Base-by-base conservation (phyloP, 495 filamentous ascomycete genomes). In the Tuber melanosporum region DNA sequence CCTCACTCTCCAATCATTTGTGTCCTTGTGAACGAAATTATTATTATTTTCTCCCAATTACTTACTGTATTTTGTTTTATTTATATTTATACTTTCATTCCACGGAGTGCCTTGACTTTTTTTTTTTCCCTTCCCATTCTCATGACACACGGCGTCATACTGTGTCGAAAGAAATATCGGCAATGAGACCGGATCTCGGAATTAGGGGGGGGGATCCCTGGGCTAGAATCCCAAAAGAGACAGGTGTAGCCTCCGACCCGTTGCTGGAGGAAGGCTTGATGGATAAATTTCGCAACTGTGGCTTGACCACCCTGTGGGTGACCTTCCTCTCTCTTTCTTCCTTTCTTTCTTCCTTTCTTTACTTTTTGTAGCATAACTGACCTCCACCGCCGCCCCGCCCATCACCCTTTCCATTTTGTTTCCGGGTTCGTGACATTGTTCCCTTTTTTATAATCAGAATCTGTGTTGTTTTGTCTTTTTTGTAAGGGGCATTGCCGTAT, bases 71-170 rank as follows among this genome's bases (percentile, higher is more conserved):
- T 66, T 0, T 43, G 6, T 10, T 32, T 1, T 32, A 66, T 66
- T 15, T 66, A 32, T 66, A 32, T 3, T 14, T 32, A 57, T 57
- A 57, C 9, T 10, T 57, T n/a, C 49, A n/a, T 10, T n/a, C 22
- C 49, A 57, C 49, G 22, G 22, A 57, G 7, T 66, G 57, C 26
- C 57, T 66, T 66, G 12, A 15, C 57, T 5, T 66, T 26, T 32
- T 32, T 32, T 66, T 66, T 62, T 32, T 66, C 32, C 2, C 6
- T 47, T 52, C 44, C 73, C 17, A 75, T 77, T 77, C 76, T 73
- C 78, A 76, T 80, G 78, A 80, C 78, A 79, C 77, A 80, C 77
- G 76, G 76, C 77, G 78, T 80, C 78, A 80, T 80, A 74, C 77
- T 76, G 71, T 66, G 78, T 71, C 77, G 73, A 79, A 74, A 74